Percentiles rank a stretch among this genome's conserved stretches.
Conservation (phyloP, 164 flowering plant species). For the Euptelea pleiosperma region DNA sequence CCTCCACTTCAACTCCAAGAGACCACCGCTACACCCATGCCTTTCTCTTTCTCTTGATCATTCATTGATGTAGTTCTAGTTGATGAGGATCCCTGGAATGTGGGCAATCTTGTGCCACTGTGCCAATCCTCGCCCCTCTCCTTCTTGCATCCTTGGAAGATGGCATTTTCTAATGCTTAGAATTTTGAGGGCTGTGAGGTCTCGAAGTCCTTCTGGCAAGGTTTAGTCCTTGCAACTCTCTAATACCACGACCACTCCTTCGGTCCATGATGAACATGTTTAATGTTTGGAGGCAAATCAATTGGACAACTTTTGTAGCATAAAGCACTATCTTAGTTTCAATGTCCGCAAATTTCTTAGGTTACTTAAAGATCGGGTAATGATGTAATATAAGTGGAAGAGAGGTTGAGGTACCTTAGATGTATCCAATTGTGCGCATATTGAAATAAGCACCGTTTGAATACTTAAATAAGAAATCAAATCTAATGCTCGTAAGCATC, state of each 20-base stretch:
- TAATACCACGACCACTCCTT: not conserved
- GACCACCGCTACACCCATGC: no score
- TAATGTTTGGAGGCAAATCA: conserved; percentile 4
- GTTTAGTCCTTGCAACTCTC: conserved; percentile 1
- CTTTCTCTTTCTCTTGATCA: no score
- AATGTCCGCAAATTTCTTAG: conserved; percentile 6
- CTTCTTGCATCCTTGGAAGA: no score
- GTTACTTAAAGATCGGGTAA: conserved; percentile 2
- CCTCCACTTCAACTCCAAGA: no score
- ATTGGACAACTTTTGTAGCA: conserved; percentile 1
- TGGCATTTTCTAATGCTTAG: not conserved
- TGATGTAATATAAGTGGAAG: not conserved
- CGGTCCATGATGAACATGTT: not conserved
- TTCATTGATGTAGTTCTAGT: no score
- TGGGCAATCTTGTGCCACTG: no score
- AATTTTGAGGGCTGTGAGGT: not conserved
- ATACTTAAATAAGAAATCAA: not conserved
- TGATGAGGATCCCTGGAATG: no score
- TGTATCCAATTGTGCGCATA: conserved; percentile 1
- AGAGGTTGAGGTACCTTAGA: conserved; percentile 7
- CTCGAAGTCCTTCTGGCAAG: not conserved
- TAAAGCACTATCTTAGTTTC: not conserved
- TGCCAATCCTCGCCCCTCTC: no score
- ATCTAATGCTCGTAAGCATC: not conserved
- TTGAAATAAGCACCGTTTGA: not conserved